These are phyloP conservation scores for Thuja plicata DNA, from an alignment of 83 land plant species.

Conservation along the genomic window DNA sequence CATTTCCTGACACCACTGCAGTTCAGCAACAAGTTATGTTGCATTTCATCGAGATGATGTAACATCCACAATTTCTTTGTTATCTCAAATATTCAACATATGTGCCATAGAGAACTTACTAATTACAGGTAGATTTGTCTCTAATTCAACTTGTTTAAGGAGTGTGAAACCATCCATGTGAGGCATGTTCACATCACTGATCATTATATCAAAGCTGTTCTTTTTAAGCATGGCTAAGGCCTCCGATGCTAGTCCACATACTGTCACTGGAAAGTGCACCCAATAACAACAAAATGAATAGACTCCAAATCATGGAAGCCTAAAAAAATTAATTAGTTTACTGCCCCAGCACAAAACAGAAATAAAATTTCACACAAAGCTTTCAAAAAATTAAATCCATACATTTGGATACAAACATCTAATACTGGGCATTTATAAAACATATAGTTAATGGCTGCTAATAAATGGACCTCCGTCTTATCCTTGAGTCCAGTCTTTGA, in stretches of 20 bases:
- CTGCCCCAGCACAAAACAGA: neutral
- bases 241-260: conserved; percentile 50
- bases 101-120: conserved; percentile 36
- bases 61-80: neutral
- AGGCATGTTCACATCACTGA: conserved; percentile 76
- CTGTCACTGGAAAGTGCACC: conserved; percentile 46
- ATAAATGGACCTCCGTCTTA: neutral
- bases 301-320: neutral
- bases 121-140: conserved; percentile 74
- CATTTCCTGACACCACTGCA: conserved; percentile 71
- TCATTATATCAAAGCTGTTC: conserved; percentile 64
- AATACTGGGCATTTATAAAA: neutral
- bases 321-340: too few relatives aligned
- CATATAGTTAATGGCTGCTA: neutral
- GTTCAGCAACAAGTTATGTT: neutral
- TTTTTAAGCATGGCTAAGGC: conserved; percentile 56
- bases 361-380: neutral
- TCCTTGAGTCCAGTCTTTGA: neutral
- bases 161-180: conserved; percentile 76
- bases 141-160: conserved; percentile 68
- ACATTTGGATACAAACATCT: neutral
- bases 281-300: neutral
- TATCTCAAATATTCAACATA: neutral
- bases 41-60: neutral
- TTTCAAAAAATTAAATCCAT: neutral